Base-by-base conservation (phyloP, 2,329 filamentous ascomycete genomes). In the Xylariaceae sp. region DNA sequence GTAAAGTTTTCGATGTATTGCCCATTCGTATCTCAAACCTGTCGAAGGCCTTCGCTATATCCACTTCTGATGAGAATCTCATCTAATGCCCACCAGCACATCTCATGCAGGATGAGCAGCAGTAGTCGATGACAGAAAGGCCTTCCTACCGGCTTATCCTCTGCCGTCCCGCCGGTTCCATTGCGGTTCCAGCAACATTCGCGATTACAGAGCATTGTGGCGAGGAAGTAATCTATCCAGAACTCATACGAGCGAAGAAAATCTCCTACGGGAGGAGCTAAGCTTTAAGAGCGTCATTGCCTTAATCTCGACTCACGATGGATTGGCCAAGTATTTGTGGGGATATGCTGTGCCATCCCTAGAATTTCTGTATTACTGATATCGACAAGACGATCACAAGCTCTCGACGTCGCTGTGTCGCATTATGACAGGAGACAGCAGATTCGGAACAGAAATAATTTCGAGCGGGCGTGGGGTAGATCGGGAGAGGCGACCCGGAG, bases 21-120 rank as follows among this genome's bases (percentile, higher is more conserved):
- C n/a, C 48, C 45, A 17, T 9, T 17, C 11, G 8, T 9, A 18
- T 11, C 47, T 23, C 2, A 11, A 49, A 23, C 23, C 49, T 30
- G 48, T 23, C 49, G 3, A 51, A 51, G 1, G 13, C 23, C 17
- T 15, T 51, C 10, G n/a, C 13, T 51, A n/a, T 35, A 45, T 30
- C 17, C 17, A 35, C 7, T 13, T 4, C 6, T 4, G 23, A 13
- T 34, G 23, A 35, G 18, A 30, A 15, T 8, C 23, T 8, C 70
- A 67, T 55, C 62, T 70, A 13, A 55, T 70, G 9, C 69, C 69
- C 30, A 62, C 23, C 23, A 30, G 23, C 66, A 1, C 63, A 70
- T 34, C 67, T 71, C 45, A 59, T 70, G n/a, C 67, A 71, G 23
- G 66, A 68, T 34, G 67, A 70, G 10, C 65, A 67, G 23, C 64